Evolutionary conservation across 495 filamentous ascomycete species (phyloP).

Genomic region (Penicillium malachiteum): DNA sequence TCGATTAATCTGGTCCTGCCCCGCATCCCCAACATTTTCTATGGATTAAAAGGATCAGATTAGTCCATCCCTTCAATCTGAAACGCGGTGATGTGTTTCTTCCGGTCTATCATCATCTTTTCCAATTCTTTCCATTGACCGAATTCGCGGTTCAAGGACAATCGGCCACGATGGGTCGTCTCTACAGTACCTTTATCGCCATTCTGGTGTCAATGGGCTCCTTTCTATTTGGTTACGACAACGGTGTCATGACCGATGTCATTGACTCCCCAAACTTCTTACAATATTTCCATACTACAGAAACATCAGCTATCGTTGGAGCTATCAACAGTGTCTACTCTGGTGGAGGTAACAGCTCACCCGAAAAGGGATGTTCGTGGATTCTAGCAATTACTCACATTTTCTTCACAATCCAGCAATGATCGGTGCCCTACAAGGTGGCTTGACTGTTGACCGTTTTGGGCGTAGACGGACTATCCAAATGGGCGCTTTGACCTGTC

Average conservation of each 20-base stretch:
- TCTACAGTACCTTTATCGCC: conserved; percentile 43
- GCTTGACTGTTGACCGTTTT: conserved; percentile 41
- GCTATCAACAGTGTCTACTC: conserved; percentile 58
- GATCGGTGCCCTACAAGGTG: conserved; percentile 37
- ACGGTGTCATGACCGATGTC: conserved; percentile 56
- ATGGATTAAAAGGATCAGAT: no score
- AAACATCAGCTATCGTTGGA: conserved; percentile 51
- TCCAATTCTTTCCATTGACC: neutral
- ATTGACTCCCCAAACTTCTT: conserved; percentile 51
- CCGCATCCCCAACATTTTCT: no score
- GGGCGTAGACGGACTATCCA: conserved; percentile 57
- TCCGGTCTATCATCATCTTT: no score
- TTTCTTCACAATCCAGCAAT: conserved; percentile 17
- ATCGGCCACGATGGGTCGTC: conserved; percentile 36
- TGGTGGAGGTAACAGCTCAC: conserved; percentile 42
- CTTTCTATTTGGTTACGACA: conserved; percentile 57
- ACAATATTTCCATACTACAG: conserved; percentile 46
- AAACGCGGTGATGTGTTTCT: no score
- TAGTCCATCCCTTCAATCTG: no score
- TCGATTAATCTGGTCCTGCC: no score
- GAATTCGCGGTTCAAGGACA: neutral
- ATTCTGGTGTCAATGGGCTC: conserved; percentile 47
- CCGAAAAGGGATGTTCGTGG: neutral
- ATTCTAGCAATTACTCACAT: neutral
- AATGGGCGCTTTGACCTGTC: conserved; percentile 53